Evolutionary conservation across 148 eudicot species (phyloP).

Genomic region (Amaranthus palmeri): DNA sequence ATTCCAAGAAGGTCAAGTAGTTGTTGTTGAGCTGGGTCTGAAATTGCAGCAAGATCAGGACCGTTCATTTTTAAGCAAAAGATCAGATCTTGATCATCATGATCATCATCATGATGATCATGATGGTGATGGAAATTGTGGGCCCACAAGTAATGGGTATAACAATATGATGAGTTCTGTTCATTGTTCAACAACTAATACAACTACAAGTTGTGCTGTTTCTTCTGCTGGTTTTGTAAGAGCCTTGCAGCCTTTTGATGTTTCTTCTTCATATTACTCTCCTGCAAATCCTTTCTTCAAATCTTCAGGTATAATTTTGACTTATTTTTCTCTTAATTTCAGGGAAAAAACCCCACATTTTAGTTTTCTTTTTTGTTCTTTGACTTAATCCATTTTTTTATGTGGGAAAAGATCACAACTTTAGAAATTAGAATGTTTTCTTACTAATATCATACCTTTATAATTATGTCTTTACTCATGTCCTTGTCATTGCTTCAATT

Average conservation of each 20-base stretch:
- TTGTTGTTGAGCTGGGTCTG: slow-evolving; percentile 27
- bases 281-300: slow-evolving; percentile 28
- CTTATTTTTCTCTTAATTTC: too few relatives aligned
- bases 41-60: slow-evolving; percentile 22
- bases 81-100: neutral
- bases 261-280: slow-evolving; percentile 22
- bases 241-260: slow-evolving; percentile 42
- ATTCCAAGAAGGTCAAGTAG: slow-evolving; percentile 13
- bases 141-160: slow-evolving; percentile 30
- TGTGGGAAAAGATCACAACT: slow-evolving; percentile 1
- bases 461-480: neutral
- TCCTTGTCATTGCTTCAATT: too few relatives aligned
- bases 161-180: neutral
- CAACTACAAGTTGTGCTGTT: slow-evolving; percentile 1
- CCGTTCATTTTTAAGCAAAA: slow-evolving; percentile 20
- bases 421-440: slow-evolving; percentile 10
- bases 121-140: slow-evolving; percentile 21
- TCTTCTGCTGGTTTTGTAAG: slow-evolving; percentile 14
- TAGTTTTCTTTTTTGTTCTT: neutral
- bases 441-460: neutral
- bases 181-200: slow-evolving; percentile 5
- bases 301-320: slow-evolving; percentile 40
- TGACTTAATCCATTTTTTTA: neutral
- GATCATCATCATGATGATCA: slow-evolving; percentile 14
- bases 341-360: neutral